Percentiles rank a stretch among this genome's conserved stretches.
Evolutionary conservation across 2,329 filamentous ascomycete species (phyloP).

Genomic region (Fusarium robinianum): DNA sequence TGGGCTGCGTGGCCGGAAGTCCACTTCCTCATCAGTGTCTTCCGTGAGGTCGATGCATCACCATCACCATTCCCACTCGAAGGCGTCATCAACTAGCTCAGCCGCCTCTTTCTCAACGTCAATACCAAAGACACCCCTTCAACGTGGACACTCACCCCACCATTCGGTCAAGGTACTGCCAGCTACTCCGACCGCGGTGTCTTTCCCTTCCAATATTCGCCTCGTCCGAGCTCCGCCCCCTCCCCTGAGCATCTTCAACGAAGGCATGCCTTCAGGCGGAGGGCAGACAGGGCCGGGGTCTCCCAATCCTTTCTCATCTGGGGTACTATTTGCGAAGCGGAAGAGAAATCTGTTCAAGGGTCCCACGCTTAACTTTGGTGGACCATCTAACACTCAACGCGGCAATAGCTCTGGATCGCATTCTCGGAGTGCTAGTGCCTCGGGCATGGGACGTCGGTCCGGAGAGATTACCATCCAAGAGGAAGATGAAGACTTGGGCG

Average conservation of each 20-base stretch:
- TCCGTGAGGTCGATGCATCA: conserved; percentile 91
- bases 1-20: conserved; percentile 88
- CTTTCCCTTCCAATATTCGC: conserved; percentile 85
- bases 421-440: conserved; percentile 65
- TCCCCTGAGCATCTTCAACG: conserved; percentile 59
- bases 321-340: conserved; percentile 77
- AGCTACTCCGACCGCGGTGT: conserved; percentile 74
- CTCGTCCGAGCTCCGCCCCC: conserved; percentile 68
- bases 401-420: conserved; percentile 48
- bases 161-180: conserved; percentile 94
- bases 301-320: conserved; percentile 62
- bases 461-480: conserved; percentile 76
- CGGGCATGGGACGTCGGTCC: conserved; percentile 66
- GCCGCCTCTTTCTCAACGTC: conserved; percentile 73
- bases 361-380: conserved; percentile 65
- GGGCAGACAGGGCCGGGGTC: conserved; percentile 52
- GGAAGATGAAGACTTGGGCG: conserved; percentile 60
- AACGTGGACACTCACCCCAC: conserved; percentile 75
- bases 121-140: conserved; percentile 68
- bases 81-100: conserved; percentile 90
- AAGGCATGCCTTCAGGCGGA: conserved; percentile 56
- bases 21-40: conserved; percentile 92
- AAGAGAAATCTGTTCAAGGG: conserved; percentile 85
- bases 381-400: conserved; percentile 40
- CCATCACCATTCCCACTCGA: conserved; percentile 85